Evolutionary conservation across 202 grass and related monocot genomes (phyloP).

Genomic region (Setaria italica): DNA sequence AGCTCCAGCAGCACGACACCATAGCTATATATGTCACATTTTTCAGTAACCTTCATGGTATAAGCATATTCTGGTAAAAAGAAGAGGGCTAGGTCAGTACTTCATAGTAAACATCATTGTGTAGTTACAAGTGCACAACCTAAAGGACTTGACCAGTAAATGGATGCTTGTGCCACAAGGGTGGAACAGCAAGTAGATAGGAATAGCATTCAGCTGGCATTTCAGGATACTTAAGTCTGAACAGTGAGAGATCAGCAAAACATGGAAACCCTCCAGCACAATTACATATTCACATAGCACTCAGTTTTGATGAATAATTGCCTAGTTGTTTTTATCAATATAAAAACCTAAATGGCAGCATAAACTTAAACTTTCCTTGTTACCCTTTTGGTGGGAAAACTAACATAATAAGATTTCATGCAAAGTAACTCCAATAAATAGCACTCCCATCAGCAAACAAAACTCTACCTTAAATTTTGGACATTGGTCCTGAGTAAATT

Average conservation of each 20-base stretch:
- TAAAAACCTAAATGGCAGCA: conserved; percentile 5
- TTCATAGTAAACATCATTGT: not conserved
- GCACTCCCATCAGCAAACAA: not conserved
- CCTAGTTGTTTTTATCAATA: conserved; percentile 3
- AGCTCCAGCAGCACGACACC: conserved; percentile 92
- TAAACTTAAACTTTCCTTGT: not conserved
- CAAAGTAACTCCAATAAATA: not conserved
- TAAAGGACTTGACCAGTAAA: not conserved
- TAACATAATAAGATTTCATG: not conserved
- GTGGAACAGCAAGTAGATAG: not conserved
- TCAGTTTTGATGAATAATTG: not conserved
- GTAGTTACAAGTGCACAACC: not conserved
- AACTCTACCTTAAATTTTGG: not conserved
- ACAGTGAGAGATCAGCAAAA: not conserved
- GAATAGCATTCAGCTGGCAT: not conserved
- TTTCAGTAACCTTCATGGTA: conserved; percentile 99
- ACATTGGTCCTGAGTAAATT: not conserved
- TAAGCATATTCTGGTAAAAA: conserved; percentile 90
- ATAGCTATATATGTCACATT: conserved; percentile 94
- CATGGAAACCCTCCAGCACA: not conserved
- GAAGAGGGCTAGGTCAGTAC: conserved; percentile 31
- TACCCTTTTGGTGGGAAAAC: not conserved
- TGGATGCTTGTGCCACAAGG: not conserved
- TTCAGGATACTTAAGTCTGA: not conserved
- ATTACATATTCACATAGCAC: not conserved